Conservation (phyloP, 192 early-diverging fungal species). For the Coemansia aciculifera region DNA sequence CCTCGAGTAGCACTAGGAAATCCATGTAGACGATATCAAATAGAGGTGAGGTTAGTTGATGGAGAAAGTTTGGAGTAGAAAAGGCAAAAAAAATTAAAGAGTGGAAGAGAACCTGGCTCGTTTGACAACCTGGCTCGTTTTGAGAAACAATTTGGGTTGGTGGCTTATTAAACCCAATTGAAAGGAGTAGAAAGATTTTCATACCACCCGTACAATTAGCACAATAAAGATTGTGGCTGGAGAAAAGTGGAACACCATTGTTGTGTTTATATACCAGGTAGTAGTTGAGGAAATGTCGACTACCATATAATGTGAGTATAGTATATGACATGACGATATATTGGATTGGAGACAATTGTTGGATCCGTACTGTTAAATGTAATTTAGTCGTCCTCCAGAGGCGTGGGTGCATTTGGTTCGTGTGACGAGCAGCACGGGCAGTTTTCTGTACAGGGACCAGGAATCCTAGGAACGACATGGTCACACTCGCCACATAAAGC, state of each 20-base stretch:
- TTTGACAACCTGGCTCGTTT: background rate
- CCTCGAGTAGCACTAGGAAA: background rate
- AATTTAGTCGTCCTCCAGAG: too few species aligned
- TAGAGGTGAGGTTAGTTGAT: background rate
- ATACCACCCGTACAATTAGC: background rate
- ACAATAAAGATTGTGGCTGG: background rate
- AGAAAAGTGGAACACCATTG: background rate
- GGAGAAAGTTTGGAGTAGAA: background rate
- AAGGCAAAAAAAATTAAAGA: background rate
- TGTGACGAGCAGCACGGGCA: too few species aligned
- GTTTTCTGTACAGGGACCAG: too few species aligned
- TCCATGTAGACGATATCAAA: background rate
- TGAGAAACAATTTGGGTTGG: background rate
- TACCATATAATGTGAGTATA: too few species aligned
- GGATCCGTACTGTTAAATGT: too few species aligned
- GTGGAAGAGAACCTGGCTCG: background rate
- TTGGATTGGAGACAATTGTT: too few species aligned
- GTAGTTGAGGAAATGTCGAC: background rate
- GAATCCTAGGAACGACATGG: too few species aligned
- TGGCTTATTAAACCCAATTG: background rate
- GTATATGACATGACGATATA: too few species aligned
- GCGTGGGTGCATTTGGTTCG: too few species aligned
- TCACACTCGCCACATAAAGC: too few species aligned
- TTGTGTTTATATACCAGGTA: too few species aligned
- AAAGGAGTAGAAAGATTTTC: background rate